Base-by-base conservation (phyloP, 345 rosid genomes). In the Psidium friedrichsthalianum region DNA sequence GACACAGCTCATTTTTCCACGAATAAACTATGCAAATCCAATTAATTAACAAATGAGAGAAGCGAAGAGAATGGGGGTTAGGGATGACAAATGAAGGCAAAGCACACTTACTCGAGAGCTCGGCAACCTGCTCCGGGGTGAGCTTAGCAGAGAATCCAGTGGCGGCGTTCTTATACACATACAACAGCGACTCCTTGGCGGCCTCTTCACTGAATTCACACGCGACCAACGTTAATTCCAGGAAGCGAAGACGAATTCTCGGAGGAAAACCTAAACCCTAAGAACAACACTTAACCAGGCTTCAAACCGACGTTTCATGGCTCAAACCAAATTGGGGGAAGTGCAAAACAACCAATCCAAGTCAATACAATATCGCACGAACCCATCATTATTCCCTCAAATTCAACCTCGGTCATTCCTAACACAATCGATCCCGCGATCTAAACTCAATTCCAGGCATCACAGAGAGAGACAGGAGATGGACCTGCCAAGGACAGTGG, bases 131-230 rank as follows among this genome's bases (percentile, higher is more conserved):
- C 74, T 90, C 90, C 14, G 95, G 94, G 6, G 98, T 96, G 56
- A 96, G 98, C 90, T 91, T 95, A 69, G 98, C 98, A 11, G 98
- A 95, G 87, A 97, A 97, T 18, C 99, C 98, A 59, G 94, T 91
- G 3, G 99, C 98, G 74, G 98, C 98, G 1, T 88, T 88, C 92
- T 93, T 94, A 87, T 97, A 96, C 82, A 95, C 94, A 85, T 96
- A 95, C 51, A 97, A 22, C 83, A 97, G 82, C 64, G 98, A 95
- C 29, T 92, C 93, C 88, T 92, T 95, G 20, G 99, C 99, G 78
- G 96, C 95, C 80, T 95, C 92, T 82, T 95, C 98, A 83, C 98
- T 93, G 86, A 56, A 78, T 64, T 3, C 27, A 76, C 53, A 80
- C 52, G 59, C 32, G 21, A 61, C 51, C 52, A 47, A 59, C 51